Percentiles rank a stretch among this genome's conserved stretches.
phyloP scores from a whole-genome alignment of 176 grass and related monocot genomes.

The Sorghum bicolor region DNA sequence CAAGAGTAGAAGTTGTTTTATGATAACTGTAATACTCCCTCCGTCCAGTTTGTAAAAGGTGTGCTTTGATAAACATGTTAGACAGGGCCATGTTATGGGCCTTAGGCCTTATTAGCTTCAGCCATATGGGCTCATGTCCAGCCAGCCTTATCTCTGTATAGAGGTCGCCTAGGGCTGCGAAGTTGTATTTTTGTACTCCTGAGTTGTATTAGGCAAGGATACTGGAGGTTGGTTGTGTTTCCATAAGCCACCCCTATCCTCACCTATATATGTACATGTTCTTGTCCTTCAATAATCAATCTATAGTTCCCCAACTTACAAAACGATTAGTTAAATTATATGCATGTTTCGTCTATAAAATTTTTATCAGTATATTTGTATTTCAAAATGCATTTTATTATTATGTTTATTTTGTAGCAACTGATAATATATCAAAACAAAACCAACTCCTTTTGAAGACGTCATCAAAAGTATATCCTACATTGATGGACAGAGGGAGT shows the following conservation, averaged over 20 bases:
- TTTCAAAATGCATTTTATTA: background rate
- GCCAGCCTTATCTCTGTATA: too few species aligned
- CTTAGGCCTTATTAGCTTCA: too few species aligned
- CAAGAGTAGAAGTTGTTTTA: slow-evolving; percentile 28
- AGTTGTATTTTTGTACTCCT: too few species aligned
- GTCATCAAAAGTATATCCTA: background rate
- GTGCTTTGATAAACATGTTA: background rate
- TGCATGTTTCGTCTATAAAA: background rate
- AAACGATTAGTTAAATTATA: background rate
- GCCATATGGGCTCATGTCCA: too few species aligned
- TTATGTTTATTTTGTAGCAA: background rate
- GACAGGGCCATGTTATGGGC: too few species aligned
- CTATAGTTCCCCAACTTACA: too few species aligned
- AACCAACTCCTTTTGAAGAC: background rate
- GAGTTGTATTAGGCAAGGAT: too few species aligned
- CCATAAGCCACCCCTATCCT: too few species aligned
- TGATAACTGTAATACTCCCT: background rate
- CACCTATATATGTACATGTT: too few species aligned
- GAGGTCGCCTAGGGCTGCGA: too few species aligned
- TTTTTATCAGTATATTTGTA: background rate
- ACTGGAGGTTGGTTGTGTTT: too few species aligned
- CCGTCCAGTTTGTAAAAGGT: background rate
- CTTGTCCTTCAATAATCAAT: too few species aligned
- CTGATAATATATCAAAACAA: background rate
- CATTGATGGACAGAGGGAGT: background rate